Evolutionary conservation across 306 rosid species (phyloP).

Genomic region (Lablab purpureus): DNA sequence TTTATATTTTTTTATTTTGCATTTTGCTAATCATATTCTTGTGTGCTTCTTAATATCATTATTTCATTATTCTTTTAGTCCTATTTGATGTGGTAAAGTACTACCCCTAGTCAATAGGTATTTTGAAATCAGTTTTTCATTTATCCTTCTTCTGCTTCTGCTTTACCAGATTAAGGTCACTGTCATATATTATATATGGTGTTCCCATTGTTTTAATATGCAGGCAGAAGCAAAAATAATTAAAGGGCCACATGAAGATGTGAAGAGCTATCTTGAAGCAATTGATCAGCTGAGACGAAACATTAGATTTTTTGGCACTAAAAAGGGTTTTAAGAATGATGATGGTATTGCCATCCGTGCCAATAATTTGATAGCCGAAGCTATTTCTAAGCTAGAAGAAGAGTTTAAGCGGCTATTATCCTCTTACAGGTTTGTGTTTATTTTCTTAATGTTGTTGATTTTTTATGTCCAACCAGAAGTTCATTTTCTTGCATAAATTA

Average conservation of each 20-base stretch:
- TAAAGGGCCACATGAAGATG: slow-evolving; percentile 82
- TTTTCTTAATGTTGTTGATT: slow-evolving; percentile 3
- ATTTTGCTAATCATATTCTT: slow-evolving; percentile 1
- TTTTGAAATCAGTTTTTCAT: background rate
- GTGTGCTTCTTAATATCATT: background rate
- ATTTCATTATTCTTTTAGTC: background rate
- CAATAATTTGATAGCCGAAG: slow-evolving; percentile 69
- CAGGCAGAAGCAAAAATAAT: slow-evolving; percentile 80
- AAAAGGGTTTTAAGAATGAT: slow-evolving; percentile 67
- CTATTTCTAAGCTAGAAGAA: slow-evolving; percentile 85
- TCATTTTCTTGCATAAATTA: slow-evolving; percentile 21
- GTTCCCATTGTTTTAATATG: slow-evolving; percentile 31
- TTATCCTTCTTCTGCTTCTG: background rate
- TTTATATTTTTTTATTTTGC: background rate
- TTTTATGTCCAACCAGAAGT: slow-evolving; percentile 25
- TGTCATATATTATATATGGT: background rate
- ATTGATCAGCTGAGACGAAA: slow-evolving; percentile 72
- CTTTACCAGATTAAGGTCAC: background rate
- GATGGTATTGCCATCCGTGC: slow-evolving; percentile 68
- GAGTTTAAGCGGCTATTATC: slow-evolving; percentile 69
- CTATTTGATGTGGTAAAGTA: background rate
- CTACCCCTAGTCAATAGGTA: background rate
- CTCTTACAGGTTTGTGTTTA: slow-evolving; percentile 72
- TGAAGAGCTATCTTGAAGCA: slow-evolving; percentile 81
- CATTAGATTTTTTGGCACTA: slow-evolving; percentile 66